Percentiles rank a stretch among this genome's conserved stretches.
Evolutionary conservation across 768 basidiomycete genomes (phyloP).

Genomic region (Pleurotus salmoneostramineus): DNA sequence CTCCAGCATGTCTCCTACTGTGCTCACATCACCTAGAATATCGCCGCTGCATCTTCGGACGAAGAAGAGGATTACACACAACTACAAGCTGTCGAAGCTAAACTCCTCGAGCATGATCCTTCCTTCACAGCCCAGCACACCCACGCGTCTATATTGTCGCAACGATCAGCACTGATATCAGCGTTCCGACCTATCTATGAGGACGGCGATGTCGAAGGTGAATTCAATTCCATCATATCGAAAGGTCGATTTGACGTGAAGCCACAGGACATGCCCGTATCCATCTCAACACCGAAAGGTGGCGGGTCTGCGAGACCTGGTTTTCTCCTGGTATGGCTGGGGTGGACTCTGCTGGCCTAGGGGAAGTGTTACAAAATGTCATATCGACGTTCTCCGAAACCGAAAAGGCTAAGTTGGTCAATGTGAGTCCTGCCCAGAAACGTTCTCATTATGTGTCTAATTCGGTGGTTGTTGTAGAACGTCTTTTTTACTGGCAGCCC

Average conservation of each 20-base stretch:
- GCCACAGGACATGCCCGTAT: slow-evolving; percentile 62
- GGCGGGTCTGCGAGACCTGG: slow-evolving; percentile 88
- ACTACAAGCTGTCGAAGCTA: slow-evolving; percentile 72
- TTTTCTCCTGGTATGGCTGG: slow-evolving; percentile 94
- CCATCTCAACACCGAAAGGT: slow-evolving; percentile 87
- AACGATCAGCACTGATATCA: slow-evolving; percentile 80
- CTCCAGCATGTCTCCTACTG: neutral
- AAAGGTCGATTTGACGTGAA: neutral
- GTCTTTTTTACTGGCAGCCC: slow-evolving; percentile 88
- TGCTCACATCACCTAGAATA: slow-evolving; percentile 45
- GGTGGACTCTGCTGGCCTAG: slow-evolving; percentile 89
- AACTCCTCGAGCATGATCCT: slow-evolving; percentile 81
- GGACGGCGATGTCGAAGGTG: slow-evolving; percentile 69
- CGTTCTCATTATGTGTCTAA: neutral
- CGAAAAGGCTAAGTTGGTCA: slow-evolving; percentile 71
- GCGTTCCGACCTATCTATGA: slow-evolving; percentile 82
- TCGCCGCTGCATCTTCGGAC: slow-evolving; percentile 68
- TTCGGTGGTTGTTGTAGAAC: slow-evolving; percentile 46
- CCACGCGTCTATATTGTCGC: slow-evolving; percentile 69
- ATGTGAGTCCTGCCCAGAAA: slow-evolving; percentile 40
- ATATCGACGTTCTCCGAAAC: slow-evolving; percentile 64
- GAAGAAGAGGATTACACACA: slow-evolving; percentile 86
- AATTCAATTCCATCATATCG: neutral
- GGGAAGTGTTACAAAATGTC: slow-evolving; percentile 87
- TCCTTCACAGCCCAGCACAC: slow-evolving; percentile 81